A percentile compares a stretch with the other conserved stretches of the same genome.
Conservation (phyloP, 139 green algal genomes). For the Ettlia oleoabundans region DNA sequence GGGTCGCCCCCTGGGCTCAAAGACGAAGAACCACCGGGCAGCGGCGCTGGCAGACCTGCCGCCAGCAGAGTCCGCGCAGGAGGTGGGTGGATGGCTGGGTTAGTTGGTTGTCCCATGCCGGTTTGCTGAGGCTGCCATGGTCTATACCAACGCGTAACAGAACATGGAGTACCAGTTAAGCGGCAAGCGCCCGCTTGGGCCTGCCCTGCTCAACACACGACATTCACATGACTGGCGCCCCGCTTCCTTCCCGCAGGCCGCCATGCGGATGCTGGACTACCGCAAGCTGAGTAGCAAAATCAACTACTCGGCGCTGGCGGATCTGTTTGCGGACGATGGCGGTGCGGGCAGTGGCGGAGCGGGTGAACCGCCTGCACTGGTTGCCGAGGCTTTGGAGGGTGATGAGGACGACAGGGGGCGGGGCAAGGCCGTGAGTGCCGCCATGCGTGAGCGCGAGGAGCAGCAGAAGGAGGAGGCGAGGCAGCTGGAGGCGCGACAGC, state of each 20-base stretch:
- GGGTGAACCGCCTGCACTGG: conserved; percentile 8
- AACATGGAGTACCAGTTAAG: background rate
- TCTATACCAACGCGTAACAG: background rate
- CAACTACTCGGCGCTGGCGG: conserved; percentile 83
- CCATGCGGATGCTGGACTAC: conserved; percentile 65
- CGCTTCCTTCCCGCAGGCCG: conserved; percentile 39
- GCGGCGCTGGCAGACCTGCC: conserved; percentile 19
- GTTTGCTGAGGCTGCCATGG: background rate
- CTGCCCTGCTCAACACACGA: background rate
- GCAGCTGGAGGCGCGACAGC: conserved; percentile 1
- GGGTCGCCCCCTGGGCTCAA: conserved; percentile 52
- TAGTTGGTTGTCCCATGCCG: background rate
- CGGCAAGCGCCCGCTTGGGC: background rate
- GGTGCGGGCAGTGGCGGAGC: background rate
- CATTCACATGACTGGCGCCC: background rate
- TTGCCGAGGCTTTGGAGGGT: background rate
- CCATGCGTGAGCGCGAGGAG: conserved; percentile 18
- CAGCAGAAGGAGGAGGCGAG: conserved; percentile 6
- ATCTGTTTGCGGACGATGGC: conserved; percentile 65
- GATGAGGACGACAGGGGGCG: conserved; percentile 2
- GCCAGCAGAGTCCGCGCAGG: conserved; percentile 48
- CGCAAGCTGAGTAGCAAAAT: conserved; percentile 86
- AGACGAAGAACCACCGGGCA: conserved; percentile 21
- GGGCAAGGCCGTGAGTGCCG: background rate
- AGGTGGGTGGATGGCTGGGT: conserved; percentile 18